A percentile compares a stretch with the other conserved stretches of the same genome.
phyloP scores from a whole-genome alignment of 2,329 filamentous ascomycete species.

The Hypoxylon sp. region DNA sequence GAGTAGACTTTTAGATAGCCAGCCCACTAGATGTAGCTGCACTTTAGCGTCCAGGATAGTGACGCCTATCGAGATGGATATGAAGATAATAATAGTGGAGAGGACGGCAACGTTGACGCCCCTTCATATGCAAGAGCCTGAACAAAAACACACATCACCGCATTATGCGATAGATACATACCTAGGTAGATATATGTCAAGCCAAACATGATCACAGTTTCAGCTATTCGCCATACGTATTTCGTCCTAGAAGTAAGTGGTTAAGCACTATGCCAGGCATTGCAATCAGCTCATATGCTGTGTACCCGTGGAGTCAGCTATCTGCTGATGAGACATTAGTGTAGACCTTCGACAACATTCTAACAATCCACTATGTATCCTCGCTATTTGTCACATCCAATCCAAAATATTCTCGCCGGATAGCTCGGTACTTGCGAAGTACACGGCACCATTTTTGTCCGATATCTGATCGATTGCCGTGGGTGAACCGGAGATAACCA shows the following conservation, averaged over 20 bases:
- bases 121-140: too few relatives aligned
- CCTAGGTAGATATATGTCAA: too few relatives aligned
- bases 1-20: background rate
- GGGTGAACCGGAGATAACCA: background rate
- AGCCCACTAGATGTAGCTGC: background rate
- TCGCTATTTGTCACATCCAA: background rate
- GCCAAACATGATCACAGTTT: too few relatives aligned
- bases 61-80: background rate
- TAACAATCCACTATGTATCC: background rate
- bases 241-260: too few relatives aligned
- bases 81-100: background rate
- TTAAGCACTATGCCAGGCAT: background rate
- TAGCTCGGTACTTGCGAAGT: background rate
- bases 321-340: background rate
- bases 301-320: background rate
- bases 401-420: background rate
- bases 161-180: too few relatives aligned
- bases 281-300: background rate
- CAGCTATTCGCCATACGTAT: too few relatives aligned
- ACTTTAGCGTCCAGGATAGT: background rate
- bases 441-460: background rate
- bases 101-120: too few relatives aligned
- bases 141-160: too few relatives aligned
- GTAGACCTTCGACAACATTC: background rate
- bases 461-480: background rate